These are phyloP conservation scores for Yarrowia osloensis DNA, from an alignment of 805 yeast species.

Conservation along the genomic window DNA sequence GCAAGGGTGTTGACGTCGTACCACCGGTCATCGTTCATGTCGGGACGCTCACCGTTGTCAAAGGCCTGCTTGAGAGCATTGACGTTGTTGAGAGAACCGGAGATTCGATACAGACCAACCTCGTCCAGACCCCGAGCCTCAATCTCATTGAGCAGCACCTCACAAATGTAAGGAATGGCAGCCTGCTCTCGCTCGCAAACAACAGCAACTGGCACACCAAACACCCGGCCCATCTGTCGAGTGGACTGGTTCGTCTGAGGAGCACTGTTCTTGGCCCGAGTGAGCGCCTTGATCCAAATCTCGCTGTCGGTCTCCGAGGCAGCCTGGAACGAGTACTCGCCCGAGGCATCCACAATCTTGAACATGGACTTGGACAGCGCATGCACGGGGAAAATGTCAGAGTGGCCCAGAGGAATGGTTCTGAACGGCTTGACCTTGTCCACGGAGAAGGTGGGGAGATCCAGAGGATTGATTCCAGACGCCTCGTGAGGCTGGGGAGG, in stretches of 20 bases:
- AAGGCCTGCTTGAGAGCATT: conserved; percentile 56
- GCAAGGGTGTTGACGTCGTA: conserved; percentile 85
- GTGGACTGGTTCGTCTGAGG: conserved; percentile 31
- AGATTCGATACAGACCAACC: conserved; percentile 81
- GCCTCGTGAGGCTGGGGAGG: conserved; percentile 22
- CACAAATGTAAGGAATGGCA: conserved; percentile 65
- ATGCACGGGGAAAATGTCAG: conserved; percentile 28
- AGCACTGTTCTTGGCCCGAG: conserved; percentile 38
- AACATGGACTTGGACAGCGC: conserved; percentile 40
- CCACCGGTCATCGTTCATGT: conserved; percentile 58
- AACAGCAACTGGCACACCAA: conserved; percentile 81
- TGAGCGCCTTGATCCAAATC: conserved; percentile 62
- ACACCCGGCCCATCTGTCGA: conserved; percentile 53
- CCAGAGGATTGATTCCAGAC: conserved; percentile 12
- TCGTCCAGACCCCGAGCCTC: conserved; percentile 88
- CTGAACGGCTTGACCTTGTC: conserved; percentile 25
- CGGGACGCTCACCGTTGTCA: conserved; percentile 51
- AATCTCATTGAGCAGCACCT: conserved; percentile 66
- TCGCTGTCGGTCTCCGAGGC: conserved; percentile 59
- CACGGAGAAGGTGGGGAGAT: conserved; percentile 7
- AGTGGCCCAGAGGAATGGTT: conserved; percentile 14
- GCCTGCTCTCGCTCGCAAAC: conserved; percentile 73
- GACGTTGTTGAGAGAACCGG: conserved; percentile 63
- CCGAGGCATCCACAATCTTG: conserved; percentile 49
- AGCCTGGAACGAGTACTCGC: conserved; percentile 70